Percentiles rank a stretch among this genome's conserved stretches.
phyloP scores from a whole-genome alignment of 768 basidiomycete species.

The Leccinum rimulosum region DNA sequence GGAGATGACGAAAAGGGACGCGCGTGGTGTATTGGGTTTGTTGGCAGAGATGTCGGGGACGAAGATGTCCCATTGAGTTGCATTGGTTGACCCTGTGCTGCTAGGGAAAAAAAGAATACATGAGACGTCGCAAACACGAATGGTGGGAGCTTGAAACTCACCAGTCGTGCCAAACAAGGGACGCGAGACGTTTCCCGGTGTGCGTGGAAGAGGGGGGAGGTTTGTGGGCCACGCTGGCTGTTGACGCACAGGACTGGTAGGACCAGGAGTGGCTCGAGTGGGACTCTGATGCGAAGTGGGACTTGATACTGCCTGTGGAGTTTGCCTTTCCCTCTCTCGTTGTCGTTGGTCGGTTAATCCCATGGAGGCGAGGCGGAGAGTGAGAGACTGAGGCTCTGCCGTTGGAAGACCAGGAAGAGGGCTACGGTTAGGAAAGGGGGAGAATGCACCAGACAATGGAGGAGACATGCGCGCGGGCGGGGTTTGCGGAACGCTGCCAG shows the following conservation, averaged over 20 bases:
- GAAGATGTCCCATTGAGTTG: slow-evolving; percentile 14
- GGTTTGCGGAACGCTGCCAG: slow-evolving; percentile 2
- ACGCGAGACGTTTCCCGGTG: slow-evolving; percentile 16
- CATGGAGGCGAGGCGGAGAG: slow-evolving; percentile 34
- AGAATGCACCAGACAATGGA: slow-evolving; percentile 9
- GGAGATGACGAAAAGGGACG: slow-evolving; percentile 20
- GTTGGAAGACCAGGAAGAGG: slow-evolving; percentile 1
- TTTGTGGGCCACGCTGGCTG: slow-evolving; percentile 22
- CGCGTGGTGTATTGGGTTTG: slow-evolving; percentile 19
- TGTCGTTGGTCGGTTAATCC: slow-evolving; percentile 23
- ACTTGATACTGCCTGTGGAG: slow-evolving; percentile 5
- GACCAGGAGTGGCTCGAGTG: slow-evolving; percentile 3
- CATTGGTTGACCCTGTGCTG: slow-evolving; percentile 2
- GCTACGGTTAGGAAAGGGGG: slow-evolving; percentile 6
- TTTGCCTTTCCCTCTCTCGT: slow-evolving; percentile 14
- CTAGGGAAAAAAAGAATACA: not conserved
- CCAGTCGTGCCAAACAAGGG: slow-evolving; percentile 16
- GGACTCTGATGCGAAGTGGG: slow-evolving; percentile 13
- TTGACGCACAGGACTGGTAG: slow-evolving; percentile 17
- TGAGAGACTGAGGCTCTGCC: slow-evolving; percentile 26
- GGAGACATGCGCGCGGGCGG: slow-evolving; percentile 8
- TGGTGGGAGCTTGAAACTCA: slow-evolving; percentile 9
- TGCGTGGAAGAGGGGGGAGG: slow-evolving; percentile 30
- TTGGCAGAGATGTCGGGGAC: slow-evolving; percentile 17
- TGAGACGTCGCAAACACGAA: slow-evolving; percentile 7